These are phyloP conservation scores for Rickenella mellea DNA, from an alignment of 768 basidiomycete genomes.

Conservation along the genomic window DNA sequence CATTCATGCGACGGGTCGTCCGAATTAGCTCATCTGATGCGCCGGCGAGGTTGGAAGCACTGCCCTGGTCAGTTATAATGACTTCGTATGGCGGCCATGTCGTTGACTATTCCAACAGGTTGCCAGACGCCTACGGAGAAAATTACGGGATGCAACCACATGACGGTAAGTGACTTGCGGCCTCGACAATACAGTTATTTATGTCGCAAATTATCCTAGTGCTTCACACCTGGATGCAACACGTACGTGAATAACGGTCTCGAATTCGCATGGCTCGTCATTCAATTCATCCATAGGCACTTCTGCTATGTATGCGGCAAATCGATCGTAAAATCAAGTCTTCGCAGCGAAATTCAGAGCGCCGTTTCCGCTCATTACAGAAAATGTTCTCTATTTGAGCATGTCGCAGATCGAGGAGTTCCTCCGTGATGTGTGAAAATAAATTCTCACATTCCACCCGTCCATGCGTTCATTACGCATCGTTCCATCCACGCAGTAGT, in stretches of 20 bases:
- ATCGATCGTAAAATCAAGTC: conserved; percentile 19
- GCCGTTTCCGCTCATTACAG: conserved; percentile 18
- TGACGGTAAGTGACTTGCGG: conserved; percentile 32
- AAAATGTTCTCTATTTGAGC: conserved; percentile 18
- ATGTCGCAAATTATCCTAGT: conserved; percentile 22
- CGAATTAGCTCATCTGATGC: no score
- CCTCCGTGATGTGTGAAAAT: no score
- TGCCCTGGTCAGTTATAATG: no score
- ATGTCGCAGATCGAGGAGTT: conserved; percentile 6
- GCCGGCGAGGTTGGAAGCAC: no score
- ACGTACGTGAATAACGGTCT: no score
- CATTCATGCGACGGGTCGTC: no score
- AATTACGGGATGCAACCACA: conserved; percentile 47
- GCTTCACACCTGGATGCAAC: conserved; percentile 43
- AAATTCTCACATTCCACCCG: no score
- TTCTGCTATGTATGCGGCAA: conserved; percentile 26
- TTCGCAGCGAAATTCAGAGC: conserved; percentile 9
- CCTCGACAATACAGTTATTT: neutral
- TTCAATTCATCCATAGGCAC: no score
- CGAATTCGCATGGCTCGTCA: no score
- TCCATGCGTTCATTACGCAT: no score
- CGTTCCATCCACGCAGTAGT: no score
- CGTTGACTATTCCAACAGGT: conserved; percentile 16
- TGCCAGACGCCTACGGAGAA: conserved; percentile 43
- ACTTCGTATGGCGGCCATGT: neutral